phyloP scores from a whole-genome alignment of 768 basidiomycete species.

The Coprinellus micaceus region DNA sequence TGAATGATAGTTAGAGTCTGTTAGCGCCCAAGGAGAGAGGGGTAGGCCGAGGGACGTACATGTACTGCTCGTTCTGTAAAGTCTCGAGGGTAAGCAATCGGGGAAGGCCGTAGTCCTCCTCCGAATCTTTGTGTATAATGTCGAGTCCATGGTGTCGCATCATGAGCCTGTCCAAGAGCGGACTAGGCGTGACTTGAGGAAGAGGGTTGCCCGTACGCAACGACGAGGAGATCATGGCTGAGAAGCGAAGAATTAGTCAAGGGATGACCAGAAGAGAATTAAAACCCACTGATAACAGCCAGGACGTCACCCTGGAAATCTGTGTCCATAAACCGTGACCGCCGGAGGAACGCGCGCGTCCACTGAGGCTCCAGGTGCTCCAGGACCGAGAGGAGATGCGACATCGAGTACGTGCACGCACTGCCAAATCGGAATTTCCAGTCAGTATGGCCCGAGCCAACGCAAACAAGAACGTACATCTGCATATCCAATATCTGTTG shows the following conservation, averaged over 20 bases:
- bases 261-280: background rate
- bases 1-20: conserved; percentile 17
- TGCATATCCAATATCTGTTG: conserved; percentile 65
- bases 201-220: conserved; percentile 70
- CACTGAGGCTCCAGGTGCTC: conserved; percentile 73
- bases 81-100: conserved; percentile 67
- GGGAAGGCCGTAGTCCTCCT: conserved; percentile 74
- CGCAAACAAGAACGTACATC: conserved; percentile 57
- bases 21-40: background rate
- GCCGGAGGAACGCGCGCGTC: conserved; percentile 69
- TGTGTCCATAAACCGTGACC: conserved; percentile 72
- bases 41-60: conserved; percentile 42
- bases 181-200: conserved; percentile 85
- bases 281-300: conserved; percentile 66
- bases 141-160: conserved; percentile 54
- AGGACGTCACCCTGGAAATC: conserved; percentile 84
- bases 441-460: too few relatives aligned
- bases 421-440: conserved; percentile 35
- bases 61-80: conserved; percentile 72
- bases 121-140: conserved; percentile 65
- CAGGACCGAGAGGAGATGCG: conserved; percentile 70
- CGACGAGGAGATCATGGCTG: conserved; percentile 75
- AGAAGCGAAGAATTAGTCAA: conserved; percentile 2
- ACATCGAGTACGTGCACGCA: conserved; percentile 61
- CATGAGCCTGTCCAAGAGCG: conserved; percentile 49